phyloP scores from a whole-genome alignment of 2,329 filamentous ascomycete genomes.

The Botrytis galanthina region DNA sequence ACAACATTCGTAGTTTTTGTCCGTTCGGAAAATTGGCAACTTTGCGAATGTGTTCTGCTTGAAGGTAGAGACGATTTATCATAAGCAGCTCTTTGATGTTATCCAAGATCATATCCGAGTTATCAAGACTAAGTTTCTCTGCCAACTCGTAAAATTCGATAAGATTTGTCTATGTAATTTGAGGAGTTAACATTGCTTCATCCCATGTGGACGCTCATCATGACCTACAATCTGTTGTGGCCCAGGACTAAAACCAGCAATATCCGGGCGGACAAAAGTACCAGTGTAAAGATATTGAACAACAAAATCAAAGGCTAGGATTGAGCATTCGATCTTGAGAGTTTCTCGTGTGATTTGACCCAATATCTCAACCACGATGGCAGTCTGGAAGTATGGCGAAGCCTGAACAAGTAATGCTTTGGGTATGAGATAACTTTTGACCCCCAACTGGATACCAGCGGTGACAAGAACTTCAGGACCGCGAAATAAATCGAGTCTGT shows the following conservation, averaged over 20 bases:
- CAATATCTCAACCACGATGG: constrained; percentile 12
- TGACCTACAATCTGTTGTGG: constrained; percentile 18
- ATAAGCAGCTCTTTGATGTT: not conserved
- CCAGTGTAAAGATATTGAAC: constrained; percentile 24
- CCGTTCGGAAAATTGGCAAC: not conserved
- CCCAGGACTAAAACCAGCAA: not conserved
- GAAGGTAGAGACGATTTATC: not conserved
- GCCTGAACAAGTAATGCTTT: constrained; percentile 22
- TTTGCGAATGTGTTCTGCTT: not conserved
- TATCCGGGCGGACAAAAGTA: not conserved
- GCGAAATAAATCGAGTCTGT: constrained; percentile 3
- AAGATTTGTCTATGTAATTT: not conserved
- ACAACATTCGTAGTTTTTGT: not conserved
- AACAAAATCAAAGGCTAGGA: constrained; percentile 18
- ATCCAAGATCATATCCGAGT: not conserved
- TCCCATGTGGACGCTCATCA: not conserved
- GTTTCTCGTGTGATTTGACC: constrained; percentile 15
- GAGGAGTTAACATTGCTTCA: not conserved
- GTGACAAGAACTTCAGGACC: constrained; percentile 17
- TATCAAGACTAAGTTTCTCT: not conserved
- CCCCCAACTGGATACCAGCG: not conserved
- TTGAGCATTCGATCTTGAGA: constrained; percentile 8
- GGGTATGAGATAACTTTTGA: constrained; percentile 9
- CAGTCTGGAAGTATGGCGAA: constrained; percentile 20
- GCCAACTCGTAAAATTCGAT: not conserved